Percentiles rank a stretch among this genome's conserved stretches.
Evolutionary conservation across 805 yeast species (phyloP).

Genomic region (Monosporozyma yasuniensis): DNA sequence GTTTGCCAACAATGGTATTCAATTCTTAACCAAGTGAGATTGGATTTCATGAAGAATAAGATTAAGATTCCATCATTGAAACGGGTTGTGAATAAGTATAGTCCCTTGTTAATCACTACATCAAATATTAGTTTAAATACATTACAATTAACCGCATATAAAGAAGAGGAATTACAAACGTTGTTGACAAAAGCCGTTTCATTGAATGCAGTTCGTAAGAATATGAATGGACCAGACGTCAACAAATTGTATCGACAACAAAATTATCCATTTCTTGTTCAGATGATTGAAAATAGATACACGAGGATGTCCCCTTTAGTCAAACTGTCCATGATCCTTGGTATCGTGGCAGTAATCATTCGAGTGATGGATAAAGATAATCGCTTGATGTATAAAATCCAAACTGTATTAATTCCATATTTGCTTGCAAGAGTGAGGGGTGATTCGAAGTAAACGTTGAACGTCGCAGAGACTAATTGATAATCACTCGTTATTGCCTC

Average conservation of each 20-base stretch:
- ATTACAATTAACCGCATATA: not conserved
- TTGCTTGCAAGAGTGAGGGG: no score
- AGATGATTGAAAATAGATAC: not conserved
- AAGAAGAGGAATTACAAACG: not conserved
- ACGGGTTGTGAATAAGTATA: slow-evolving; percentile 17
- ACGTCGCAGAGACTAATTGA: no score
- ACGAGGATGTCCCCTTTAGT: not conserved
- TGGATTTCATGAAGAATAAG: slow-evolving; percentile 1
- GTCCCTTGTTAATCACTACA: slow-evolving; percentile 26
- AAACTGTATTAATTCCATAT: not conserved
- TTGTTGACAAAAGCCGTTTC: not conserved
- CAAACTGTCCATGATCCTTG: not conserved
- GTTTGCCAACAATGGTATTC: slow-evolving; percentile 1
- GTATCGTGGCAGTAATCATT: not conserved
- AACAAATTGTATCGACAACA: not conserved
- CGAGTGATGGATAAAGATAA: not conserved
- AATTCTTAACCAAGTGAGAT: slow-evolving; percentile 5
- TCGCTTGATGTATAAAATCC: not conserved
- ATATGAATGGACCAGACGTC: not conserved
- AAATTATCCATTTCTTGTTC: not conserved
- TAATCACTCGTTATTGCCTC: not conserved
- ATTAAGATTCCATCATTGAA: slow-evolving; percentile 2
- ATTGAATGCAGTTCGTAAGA: not conserved
- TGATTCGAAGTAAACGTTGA: no score
- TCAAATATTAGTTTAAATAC: slow-evolving; percentile 5